Percentiles rank a stretch among this genome's conserved stretches.
These are phyloP conservation scores for Mycena leptocephala DNA, from an alignment of 768 basidiomycete species.

Conservation along the genomic window DNA sequence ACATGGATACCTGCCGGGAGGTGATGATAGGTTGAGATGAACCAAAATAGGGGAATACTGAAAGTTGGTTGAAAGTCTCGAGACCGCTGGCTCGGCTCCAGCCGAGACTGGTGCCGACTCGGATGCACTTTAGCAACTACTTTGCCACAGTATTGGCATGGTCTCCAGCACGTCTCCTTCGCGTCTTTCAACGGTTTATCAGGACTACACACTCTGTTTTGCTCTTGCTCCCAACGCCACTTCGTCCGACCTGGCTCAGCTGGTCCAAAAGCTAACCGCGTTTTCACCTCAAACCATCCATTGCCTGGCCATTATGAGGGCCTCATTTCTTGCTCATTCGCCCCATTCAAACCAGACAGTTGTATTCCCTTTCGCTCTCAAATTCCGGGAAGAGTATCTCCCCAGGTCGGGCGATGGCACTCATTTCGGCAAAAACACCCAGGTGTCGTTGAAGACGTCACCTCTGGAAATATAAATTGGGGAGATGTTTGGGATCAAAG, in stretches of 20 bases:
- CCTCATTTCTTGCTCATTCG: conserved; percentile 70
- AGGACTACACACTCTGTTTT: conserved; percentile 63
- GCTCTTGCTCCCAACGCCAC: conserved; percentile 63
- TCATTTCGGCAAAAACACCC: conserved; percentile 62
- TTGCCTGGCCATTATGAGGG: conserved; percentile 47
- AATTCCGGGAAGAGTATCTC: conserved; percentile 70
- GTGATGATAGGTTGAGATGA: conserved; percentile 65
- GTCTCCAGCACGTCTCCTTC: conserved; percentile 53
- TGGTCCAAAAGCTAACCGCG: conserved; percentile 57
- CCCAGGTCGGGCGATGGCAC: conserved; percentile 84
- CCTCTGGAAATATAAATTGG: conserved; percentile 60
- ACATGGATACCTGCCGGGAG: no score
- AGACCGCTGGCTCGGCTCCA: no score
- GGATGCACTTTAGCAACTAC: conserved; percentile 58
- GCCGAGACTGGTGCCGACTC: conserved; percentile 10
- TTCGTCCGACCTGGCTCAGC: conserved; percentile 55
- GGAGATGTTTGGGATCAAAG: conserved; percentile 64
- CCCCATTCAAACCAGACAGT: conserved; percentile 61
- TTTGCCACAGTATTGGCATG: conserved; percentile 59
- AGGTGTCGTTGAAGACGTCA: conserved; percentile 32
- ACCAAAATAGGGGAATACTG: conserved; percentile 62
- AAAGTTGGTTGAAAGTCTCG: no score
- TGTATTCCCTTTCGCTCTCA: conserved; percentile 74
- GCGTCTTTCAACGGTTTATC: conserved; percentile 47
- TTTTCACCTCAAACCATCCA: conserved; percentile 62